phyloP scores from a whole-genome alignment of 345 rosid genomes.

The Angophora floribunda region DNA sequence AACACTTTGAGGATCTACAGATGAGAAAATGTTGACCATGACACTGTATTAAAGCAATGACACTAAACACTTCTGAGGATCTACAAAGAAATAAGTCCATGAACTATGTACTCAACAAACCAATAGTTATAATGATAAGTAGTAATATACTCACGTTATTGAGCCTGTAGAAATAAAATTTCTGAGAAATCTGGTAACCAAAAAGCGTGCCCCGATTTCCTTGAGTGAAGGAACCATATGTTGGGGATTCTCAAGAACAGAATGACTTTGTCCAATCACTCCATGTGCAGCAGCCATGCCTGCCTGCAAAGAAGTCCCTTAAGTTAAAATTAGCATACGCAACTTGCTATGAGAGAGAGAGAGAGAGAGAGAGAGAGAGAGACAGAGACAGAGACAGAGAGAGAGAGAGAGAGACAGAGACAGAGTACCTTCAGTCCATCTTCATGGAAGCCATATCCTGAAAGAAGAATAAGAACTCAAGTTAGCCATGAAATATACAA shows the following conservation, averaged over 20 bases:
- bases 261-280: slow-evolving; percentile 40
- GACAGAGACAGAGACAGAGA: too few species aligned
- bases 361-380: not conserved
- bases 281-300: slow-evolving; percentile 66
- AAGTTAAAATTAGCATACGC: not conserved
- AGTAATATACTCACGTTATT: slow-evolving; percentile 48
- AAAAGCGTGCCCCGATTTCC: slow-evolving; percentile 68
- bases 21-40: too few species aligned
- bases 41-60: too few species aligned
- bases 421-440: slow-evolving; percentile 75
- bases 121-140: not conserved
- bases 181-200: slow-evolving; percentile 67
- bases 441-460: slow-evolving; percentile 98
- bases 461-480: not conserved
- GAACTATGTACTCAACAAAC: not conserved
- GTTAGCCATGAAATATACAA: not conserved
- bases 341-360: not conserved
- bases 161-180: slow-evolving; percentile 56
- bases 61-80: not conserved
- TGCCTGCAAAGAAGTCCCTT: slow-evolving; percentile 29
- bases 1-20: too few species aligned
- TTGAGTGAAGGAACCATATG: slow-evolving; percentile 72
- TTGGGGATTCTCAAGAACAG: slow-evolving; percentile 46
- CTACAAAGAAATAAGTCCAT: not conserved
- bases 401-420: not conserved